Conservation (phyloP, 495 filamentous ascomycete species). For the Aspergillus ostianus region DNA sequence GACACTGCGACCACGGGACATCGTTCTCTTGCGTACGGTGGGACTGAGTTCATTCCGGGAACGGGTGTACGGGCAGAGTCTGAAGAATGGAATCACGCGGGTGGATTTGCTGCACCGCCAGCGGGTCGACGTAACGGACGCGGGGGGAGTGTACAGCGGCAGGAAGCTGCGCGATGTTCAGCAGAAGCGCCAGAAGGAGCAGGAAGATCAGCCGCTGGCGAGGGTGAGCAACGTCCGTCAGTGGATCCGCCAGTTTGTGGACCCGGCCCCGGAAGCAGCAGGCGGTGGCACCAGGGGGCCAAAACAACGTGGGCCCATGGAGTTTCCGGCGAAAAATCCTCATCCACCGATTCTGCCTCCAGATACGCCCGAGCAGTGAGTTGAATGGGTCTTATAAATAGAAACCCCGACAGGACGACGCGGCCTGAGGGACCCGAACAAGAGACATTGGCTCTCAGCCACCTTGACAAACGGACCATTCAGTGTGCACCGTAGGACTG, state of each 20-base stretch:
- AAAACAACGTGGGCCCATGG: conserved; percentile 32
- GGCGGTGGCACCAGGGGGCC: conserved; percentile 33
- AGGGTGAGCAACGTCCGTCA: conserved; percentile 68
- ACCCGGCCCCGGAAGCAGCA: conserved; percentile 36
- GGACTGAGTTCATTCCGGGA: conserved; percentile 71
- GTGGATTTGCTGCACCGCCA: conserved; percentile 64
- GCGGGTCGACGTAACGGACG: conserved; percentile 39
- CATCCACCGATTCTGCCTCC: conserved; percentile 35
- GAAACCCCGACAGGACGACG: conserved; percentile 7
- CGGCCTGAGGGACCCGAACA: background rate
- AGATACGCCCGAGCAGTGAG: conserved; percentile 43
- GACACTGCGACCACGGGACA: conserved; percentile 62
- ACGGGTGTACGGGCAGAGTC: conserved; percentile 73
- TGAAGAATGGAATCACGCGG: conserved; percentile 67
- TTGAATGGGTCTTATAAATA: conserved; percentile 18
- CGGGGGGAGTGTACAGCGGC: conserved; percentile 34
- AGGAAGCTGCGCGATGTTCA: conserved; percentile 16
- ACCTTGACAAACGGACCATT: too few species aligned
- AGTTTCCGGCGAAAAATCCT: background rate
- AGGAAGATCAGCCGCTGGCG: conserved; percentile 50
- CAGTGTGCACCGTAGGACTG: too few species aligned
- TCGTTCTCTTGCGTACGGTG: conserved; percentile 72
- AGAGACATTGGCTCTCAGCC: too few species aligned
- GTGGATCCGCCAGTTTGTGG: conserved; percentile 76
- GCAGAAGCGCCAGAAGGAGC: conserved; percentile 19